These are phyloP conservation scores for Filobasidium wieringae DNA, from an alignment of 768 basidiomycete species.

Conservation along the genomic window DNA sequence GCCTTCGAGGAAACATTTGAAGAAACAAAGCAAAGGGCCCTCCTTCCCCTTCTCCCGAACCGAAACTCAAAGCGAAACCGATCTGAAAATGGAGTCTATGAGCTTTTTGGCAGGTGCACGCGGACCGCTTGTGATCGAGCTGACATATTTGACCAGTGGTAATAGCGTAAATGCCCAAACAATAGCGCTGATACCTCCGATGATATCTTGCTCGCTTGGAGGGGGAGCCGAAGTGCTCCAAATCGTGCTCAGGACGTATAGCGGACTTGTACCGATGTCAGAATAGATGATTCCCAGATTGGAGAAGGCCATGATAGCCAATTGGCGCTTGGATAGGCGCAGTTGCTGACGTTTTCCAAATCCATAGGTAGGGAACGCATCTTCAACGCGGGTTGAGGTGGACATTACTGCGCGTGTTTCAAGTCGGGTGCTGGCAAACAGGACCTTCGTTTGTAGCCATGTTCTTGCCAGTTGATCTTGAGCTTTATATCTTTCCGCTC, in stretches of 20 bases:
- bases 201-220: constrained; percentile 51
- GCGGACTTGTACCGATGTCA: constrained; percentile 48
- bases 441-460: too few species aligned
- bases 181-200: constrained; percentile 55
- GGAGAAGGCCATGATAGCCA: constrained; percentile 7
- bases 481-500: too few species aligned
- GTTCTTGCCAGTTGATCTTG: too few species aligned
- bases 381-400: not conserved
- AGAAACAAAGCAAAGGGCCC: constrained; percentile 51
- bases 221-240: constrained; percentile 46
- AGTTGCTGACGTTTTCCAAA: not conserved
- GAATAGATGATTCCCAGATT: constrained; percentile 42
- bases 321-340: not conserved
- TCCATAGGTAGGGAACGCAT: too few species aligned
- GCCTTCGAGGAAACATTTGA: constrained; percentile 9
- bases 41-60: constrained; percentile 54
- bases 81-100: constrained; percentile 36
- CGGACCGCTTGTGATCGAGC: not conserved
- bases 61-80: constrained; percentile 42
- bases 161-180: constrained; percentile 54
- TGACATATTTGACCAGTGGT: constrained; percentile 54
- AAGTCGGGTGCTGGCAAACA: too few species aligned
- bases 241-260: constrained; percentile 57
- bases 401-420: too few species aligned
- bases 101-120: not conserved